Base-by-base conservation (phyloP, 495 filamentous ascomycete genomes). In the Xylaria curta region DNA sequence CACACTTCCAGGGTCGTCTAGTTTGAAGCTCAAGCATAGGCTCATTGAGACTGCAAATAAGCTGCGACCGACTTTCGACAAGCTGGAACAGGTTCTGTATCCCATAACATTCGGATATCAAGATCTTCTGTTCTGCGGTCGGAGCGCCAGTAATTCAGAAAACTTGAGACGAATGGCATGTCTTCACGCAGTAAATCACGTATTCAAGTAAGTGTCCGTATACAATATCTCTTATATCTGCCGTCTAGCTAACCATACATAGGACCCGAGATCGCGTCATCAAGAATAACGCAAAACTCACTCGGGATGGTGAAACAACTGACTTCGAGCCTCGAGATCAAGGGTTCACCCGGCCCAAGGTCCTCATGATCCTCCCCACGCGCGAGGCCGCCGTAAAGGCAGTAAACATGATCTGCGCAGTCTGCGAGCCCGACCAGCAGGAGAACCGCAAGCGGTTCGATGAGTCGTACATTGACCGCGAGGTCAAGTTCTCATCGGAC, bases 391-490 rank as follows among this genome's bases (percentile, higher is more conserved):
- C 93, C 72, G 91, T 92, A 58, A 89, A 90, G 73, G 89, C 89
- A 74, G 85, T 97, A 42, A 88, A 97, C 51, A 86, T 85, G 9
- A 92, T 99, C 40, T 89, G 90, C 36, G 82, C 85, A 2, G 79
- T 97, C 63, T 90, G 88, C 81, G 86, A 91, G 73, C 92, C 93
- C 0, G 94, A 97, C 69, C 94, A 97, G 75, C 93, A 97, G 68
- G 96, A 98, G 79, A 97, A 99, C 84, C 91, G 90, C 72, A 97
- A 97, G 80, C 91, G 96, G 5, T 97, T 99, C 76, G 83, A 92
- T 21, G 94, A 97, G 26, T 86, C 86, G 24, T 99, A 93, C 81
- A 85, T 89, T 7, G 82, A 90, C 26, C 85, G 88, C 24, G 86
- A 90, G 28, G 88, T 91, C 66, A 86, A 89, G n/a, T 88, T 89